A percentile compares a stretch with the other conserved stretches of the same genome.
Evolutionary conservation across 2,329 filamentous ascomycete genomes (phyloP).

Genomic region (Exophiala sp.): DNA sequence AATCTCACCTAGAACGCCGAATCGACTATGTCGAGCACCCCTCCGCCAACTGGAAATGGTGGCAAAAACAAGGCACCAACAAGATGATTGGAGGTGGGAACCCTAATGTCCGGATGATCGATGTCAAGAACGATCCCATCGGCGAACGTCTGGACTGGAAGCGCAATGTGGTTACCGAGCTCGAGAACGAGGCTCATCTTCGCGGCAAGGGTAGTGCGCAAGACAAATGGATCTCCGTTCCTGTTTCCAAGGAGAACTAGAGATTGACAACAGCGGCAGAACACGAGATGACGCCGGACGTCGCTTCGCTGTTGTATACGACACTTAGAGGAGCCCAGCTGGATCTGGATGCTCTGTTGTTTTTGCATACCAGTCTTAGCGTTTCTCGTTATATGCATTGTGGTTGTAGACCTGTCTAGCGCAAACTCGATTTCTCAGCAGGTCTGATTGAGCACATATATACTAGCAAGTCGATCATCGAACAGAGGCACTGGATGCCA

Average conservation of each 20-base stretch:
- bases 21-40: not conserved
- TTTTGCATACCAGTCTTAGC: no score
- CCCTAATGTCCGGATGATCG: not conserved
- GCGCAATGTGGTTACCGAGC: not conserved
- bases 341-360: no score
- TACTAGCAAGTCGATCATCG: no score
- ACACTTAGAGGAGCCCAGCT: no score
- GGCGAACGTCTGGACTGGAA: not conserved
- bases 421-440: no score
- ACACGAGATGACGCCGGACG: no score
- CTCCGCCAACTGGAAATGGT: conserved; percentile 1
- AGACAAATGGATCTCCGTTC: not conserved
- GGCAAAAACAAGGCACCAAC: not conserved
- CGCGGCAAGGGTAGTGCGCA: not conserved
- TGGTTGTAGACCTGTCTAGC: no score
- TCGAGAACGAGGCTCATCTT: not conserved
- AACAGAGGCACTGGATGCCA: no score
- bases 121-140: not conserved
- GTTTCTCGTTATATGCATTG: no score
- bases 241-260: no score
- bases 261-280: not conserved
- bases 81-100: not conserved
- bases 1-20: not conserved
- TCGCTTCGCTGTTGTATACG: no score
- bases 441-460: no score